These are phyloP conservation scores for Gossypium thurberi DNA, from an alignment of 345 rosid species.

Conservation along the genomic window DNA sequence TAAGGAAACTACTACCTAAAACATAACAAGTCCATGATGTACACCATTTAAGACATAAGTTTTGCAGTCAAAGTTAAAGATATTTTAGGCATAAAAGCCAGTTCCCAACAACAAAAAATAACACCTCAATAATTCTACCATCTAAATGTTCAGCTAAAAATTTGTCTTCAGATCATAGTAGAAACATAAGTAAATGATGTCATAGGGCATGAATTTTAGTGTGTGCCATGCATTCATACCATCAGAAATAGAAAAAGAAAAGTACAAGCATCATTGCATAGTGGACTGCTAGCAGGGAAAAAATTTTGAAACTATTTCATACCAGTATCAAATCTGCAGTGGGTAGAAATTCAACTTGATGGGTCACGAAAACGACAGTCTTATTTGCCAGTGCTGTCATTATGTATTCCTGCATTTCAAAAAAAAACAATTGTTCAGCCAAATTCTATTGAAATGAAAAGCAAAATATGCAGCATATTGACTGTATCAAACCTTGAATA, in stretches of 20 bases:
- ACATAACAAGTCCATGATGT: not conserved
- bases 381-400: constrained; percentile 73
- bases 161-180: not conserved
- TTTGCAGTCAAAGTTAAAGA: not conserved
- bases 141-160: not conserved
- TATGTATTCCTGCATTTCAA: constrained; percentile 80
- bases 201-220: not conserved
- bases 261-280: not conserved
- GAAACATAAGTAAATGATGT: not conserved
- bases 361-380: constrained; percentile 94
- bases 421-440: constrained; percentile 18
- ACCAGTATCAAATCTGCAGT: constrained; percentile 95
- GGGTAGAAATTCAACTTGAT: constrained; percentile 98
- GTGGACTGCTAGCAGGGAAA: not conserved
- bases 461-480: constrained; percentile 5
- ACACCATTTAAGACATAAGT: not conserved
- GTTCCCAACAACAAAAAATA: not conserved
- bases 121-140: not conserved
- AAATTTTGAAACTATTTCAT: constrained; percentile 26
- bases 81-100: not conserved
- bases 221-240: not conserved
- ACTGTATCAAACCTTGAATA: constrained; percentile 67
- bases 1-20: not conserved
- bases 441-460: constrained; percentile 15
- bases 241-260: not conserved